These are phyloP conservation scores for Paraphysoderma sedebokerense DNA, from an alignment of 371 early-diverging fungal genomes.

Conservation along the genomic window DNA sequence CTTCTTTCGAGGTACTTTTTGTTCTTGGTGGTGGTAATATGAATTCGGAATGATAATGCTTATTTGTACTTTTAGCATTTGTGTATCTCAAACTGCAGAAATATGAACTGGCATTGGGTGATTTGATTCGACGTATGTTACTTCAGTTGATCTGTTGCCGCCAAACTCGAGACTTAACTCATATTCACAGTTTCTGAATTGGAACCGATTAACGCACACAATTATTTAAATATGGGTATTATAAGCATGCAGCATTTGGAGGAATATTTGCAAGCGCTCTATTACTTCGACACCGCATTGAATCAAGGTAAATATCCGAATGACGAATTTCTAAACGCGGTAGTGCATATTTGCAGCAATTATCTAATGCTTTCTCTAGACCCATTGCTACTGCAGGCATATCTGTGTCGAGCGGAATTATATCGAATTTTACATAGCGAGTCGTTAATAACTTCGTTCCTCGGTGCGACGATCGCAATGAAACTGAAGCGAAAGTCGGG, in stretches of 20 bases:
- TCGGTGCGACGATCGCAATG: background rate
- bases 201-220: conserved; percentile 13
- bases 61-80: conserved; percentile 6
- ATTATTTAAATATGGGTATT: conserved; percentile 25
- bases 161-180: no score
- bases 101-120: conserved; percentile 19
- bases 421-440: conserved; percentile 17
- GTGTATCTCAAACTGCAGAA: conserved; percentile 17
- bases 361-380: conserved; percentile 6
- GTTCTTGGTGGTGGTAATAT: no score
- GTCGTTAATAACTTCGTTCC: conserved; percentile 6
- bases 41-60: background rate
- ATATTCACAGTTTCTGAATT: conserved; percentile 18
- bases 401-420: conserved; percentile 21
- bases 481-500: background rate
- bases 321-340: no score
- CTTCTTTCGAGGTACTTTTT: conserved; percentile 23
- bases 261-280: conserved; percentile 17
- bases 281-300: conserved; percentile 18
- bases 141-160: background rate
- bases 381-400: conserved; percentile 15
- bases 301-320: conserved; percentile 12
- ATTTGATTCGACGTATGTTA: conserved; percentile 14
- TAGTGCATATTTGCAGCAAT: background rate
- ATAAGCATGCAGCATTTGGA: conserved; percentile 19